Conservation (phyloP, 2,329 filamentous ascomycete species). For the Microdochium trichocladiopsis region DNA sequence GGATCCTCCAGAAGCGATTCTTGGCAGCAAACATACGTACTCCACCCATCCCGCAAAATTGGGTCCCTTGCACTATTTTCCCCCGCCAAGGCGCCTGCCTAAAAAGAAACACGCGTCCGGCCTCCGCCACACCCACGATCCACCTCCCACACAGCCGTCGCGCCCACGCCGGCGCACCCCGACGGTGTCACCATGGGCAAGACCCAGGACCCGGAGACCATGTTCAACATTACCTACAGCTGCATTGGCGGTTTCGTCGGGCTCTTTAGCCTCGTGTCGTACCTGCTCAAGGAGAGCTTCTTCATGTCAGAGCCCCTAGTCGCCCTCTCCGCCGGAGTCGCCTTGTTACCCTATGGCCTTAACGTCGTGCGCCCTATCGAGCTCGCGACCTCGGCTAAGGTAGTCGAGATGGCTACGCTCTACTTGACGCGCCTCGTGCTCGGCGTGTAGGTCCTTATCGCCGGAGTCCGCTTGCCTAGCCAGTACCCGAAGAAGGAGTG, state of each 20-base stretch:
- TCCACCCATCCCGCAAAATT: too few species aligned
- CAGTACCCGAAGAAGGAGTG: conserved; percentile 13
- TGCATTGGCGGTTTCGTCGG: conserved; percentile 63
- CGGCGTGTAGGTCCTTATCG: conserved; percentile 67
- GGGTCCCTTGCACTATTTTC: too few species aligned
- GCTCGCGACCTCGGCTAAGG: not conserved
- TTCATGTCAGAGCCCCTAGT: conserved; percentile 59
- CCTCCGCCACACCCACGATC: too few species aligned
- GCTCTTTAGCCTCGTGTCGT: conserved; percentile 63
- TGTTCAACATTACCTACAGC: conserved; percentile 63
- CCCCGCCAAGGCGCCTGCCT: too few species aligned
- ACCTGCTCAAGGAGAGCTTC: conserved; percentile 62
- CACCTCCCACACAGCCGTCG: too few species aligned
- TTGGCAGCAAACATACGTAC: too few species aligned
- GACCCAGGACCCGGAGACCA: conserved; percentile 28
- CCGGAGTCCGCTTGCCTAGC: conserved; percentile 62
- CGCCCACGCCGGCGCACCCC: too few species aligned
- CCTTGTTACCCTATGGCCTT: conserved; percentile 1
- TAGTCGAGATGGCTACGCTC: not conserved
- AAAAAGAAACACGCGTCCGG: too few species aligned
- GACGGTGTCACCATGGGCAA: too few species aligned
- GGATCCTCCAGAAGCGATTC: too few species aligned
- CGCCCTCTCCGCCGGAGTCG: conserved; percentile 1
- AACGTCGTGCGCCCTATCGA: not conserved
- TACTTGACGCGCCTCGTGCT: conserved; percentile 65